phyloP scores from a whole-genome alignment of 129 eudicot genomes.

The Scalesia atractyloides region DNA sequence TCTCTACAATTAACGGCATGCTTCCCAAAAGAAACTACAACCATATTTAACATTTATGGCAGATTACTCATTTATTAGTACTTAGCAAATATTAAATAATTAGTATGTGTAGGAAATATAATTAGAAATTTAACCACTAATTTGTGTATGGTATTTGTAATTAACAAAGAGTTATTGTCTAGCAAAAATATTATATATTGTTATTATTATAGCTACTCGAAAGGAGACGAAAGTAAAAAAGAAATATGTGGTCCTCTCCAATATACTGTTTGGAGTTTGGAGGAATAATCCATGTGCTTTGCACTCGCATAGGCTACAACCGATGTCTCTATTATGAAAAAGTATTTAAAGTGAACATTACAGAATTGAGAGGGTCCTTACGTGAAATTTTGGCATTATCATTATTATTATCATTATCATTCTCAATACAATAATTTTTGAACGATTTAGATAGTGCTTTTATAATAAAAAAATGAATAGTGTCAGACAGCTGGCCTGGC shows the following conservation, averaged over 20 bases:
- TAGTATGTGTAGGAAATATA: neutral
- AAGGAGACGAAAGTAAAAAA: neutral
- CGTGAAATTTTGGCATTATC: neutral
- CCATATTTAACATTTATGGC: neutral
- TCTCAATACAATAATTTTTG: no score
- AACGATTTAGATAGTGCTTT: no score
- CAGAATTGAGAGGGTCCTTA: neutral
- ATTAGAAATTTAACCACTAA: neutral
- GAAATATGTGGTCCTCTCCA: constrained; percentile 26
- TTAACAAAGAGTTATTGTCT: neutral
- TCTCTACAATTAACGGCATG: no score
- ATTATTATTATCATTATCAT: no score
- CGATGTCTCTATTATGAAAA: neutral
- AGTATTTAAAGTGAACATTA: constrained; percentile 9
- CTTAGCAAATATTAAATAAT: neutral
- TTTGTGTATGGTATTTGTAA: neutral
- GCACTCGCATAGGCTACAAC: constrained; percentile 25
- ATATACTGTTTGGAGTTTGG: constrained; percentile 1
- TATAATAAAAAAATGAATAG: no score
- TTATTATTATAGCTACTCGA: neutral
- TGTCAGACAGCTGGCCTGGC: no score
- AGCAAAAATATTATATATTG: neutral
- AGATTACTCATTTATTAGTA: neutral
- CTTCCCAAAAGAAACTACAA: no score
- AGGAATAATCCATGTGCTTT: constrained; percentile 32